phyloP scores from a whole-genome alignment of 2,329 filamentous ascomycete species.

The Diaporthe nobilis region DNA sequence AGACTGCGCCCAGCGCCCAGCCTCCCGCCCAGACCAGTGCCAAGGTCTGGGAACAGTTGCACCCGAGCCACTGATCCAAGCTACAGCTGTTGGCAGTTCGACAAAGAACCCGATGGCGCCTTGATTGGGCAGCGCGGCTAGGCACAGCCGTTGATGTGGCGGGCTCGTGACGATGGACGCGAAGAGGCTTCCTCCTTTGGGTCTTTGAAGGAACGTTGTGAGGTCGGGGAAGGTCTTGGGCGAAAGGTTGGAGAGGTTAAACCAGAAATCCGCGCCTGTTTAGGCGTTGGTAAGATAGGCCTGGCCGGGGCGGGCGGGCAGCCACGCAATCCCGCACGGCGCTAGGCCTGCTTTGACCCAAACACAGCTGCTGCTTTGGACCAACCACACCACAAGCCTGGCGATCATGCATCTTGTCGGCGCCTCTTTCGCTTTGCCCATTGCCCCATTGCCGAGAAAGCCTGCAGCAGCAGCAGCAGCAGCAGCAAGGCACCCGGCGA shows the following conservation, averaged over 20 bases:
- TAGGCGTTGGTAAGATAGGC: not conserved
- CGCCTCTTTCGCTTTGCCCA: slow-evolving; percentile 20
- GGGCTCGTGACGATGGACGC: not conserved
- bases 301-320: not conserved
- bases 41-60: slow-evolving; percentile 6
- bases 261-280: not conserved
- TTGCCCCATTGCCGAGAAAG: slow-evolving; percentile 9
- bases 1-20: slow-evolving; percentile 1
- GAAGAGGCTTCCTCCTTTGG: not conserved
- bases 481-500: slow-evolving; percentile 23
- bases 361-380: slow-evolving; percentile 10
- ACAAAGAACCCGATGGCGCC: not conserved
- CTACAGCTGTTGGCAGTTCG: not conserved
- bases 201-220: not conserved
- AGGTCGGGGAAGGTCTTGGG: not conserved
- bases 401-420: slow-evolving; percentile 28
- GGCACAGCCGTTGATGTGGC: not conserved
- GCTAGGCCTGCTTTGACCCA: slow-evolving; percentile 26
- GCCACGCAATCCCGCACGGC: slow-evolving; percentile 19
- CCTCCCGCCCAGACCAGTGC: slow-evolving; percentile 15
- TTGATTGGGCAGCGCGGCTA: not conserved
- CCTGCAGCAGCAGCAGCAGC: slow-evolving; percentile 22
- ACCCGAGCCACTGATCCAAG: not conserved
- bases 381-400: slow-evolving; percentile 30
- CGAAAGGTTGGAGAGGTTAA: not conserved